Evolutionary conservation across 176 grass and related monocot genomes (phyloP).

Genomic region (Juncus inflexus): DNA sequence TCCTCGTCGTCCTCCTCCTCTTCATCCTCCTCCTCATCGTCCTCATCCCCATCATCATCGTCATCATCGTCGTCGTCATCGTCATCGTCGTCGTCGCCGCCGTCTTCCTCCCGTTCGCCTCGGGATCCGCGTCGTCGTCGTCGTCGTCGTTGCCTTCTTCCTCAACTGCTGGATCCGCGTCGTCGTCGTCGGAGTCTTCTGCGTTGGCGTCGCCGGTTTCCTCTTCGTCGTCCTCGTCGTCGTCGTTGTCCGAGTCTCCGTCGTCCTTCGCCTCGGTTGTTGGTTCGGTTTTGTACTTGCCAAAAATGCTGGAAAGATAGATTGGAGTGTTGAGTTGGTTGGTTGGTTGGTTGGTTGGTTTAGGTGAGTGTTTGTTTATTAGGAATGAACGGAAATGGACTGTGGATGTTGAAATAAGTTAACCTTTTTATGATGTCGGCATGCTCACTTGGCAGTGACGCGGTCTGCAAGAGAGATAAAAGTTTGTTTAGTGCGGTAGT

Average conservation of each 20-base stretch:
- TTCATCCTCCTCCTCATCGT: conserved; percentile 9
- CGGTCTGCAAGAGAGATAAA: no score
- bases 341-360: no score
- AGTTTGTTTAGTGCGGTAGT: no score
- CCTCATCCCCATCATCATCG: not conserved
- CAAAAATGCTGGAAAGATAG: conserved; percentile 30
- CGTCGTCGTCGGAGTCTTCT: conserved; percentile 28
- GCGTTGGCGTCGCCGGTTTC: conserved; percentile 19
- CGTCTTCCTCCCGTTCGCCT: conserved; percentile 40
- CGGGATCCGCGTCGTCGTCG: conserved; percentile 30
- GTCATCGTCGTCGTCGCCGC: conserved; percentile 15
- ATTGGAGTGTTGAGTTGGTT: no score
- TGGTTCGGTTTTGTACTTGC: conserved; percentile 32
- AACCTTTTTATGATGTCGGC: no score
- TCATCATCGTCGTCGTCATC: conserved; percentile 6
- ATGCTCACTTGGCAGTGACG: no score
- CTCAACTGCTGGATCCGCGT: conserved; percentile 18
- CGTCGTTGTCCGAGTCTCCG: conserved; percentile 47
- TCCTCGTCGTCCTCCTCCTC: conserved; percentile 41
- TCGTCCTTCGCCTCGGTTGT: conserved; percentile 40
- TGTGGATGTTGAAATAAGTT: no score
- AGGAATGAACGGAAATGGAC: no score
- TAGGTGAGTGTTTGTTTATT: no score
- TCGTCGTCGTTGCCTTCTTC: conserved; percentile 35
- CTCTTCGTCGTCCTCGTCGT: conserved; percentile 42